Base-by-base conservation (phyloP, 139 green algal species). In the Chlorella ohadii region DNA sequence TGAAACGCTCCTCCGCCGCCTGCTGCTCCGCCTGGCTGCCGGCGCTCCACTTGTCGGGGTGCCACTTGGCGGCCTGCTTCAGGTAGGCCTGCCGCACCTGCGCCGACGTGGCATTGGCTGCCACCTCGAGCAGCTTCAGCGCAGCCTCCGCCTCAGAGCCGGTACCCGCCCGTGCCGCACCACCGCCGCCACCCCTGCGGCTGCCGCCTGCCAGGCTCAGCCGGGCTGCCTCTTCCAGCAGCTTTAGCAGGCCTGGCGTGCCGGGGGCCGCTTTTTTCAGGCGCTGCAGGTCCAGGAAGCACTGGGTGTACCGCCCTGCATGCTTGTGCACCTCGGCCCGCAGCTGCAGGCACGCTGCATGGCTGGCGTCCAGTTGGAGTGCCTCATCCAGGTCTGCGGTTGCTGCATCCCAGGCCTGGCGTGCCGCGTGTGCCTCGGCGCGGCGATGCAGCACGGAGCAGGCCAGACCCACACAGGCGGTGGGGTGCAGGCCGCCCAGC, bases 31-130 rank as follows among this genome's bases (percentile, higher is more conserved):
- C 74, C 4, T 66, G 81, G 3, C n/a, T 39, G 17, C 25, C 75
- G 0, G 34, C 66, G 22, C 39, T 71, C 89, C 89, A 92, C 83
- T 94, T 94, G 87, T 94, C 91, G 2, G 91, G 91, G 75, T 94
- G 91, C 68, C 87, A 89, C 17, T 47, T 61, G 17, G 84, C 85
- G 1, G 87, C 89, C 16, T 86, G 68, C 81, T 84, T 80, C 51
- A 89, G 88, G 85, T 94, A 94, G 0, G 91, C 91, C 63, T 79
- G 84, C 31, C 87, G 84, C 13, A 90, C 77, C 87, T 93, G 82
- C 51, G 36, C 65, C 22, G 36, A 38, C 4, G 36, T 65, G 23
- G 81, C 85, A 25, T n/a, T 44, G 25, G 34, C 19, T 19, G n/a
- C 39, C 16, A 91, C 23, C 20, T 47, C 41, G 57, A 90, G 82